These are phyloP conservation scores for Apophysomyces elegans DNA, from an alignment of 371 early-diverging fungal genomes.

Conservation along the genomic window DNA sequence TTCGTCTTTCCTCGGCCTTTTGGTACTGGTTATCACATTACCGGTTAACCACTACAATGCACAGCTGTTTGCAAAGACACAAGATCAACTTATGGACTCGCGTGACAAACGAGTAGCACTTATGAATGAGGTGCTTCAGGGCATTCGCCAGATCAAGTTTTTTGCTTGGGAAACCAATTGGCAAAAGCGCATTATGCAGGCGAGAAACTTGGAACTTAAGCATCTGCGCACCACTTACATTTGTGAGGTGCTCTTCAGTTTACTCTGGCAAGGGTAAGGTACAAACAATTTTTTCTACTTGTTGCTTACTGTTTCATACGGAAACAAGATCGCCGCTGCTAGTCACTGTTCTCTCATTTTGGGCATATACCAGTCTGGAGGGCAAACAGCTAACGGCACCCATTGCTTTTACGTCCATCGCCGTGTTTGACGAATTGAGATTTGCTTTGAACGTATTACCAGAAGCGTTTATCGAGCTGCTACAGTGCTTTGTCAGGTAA, in stretches of 20 bases:
- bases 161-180: conserved; percentile 60
- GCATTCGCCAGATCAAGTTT: conserved; percentile 67
- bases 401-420: conserved; percentile 61
- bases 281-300: background rate
- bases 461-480: conserved; percentile 39
- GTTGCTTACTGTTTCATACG: background rate
- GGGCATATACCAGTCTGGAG: conserved; percentile 54
- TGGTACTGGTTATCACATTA: conserved; percentile 48
- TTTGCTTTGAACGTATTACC: conserved; percentile 57
- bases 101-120: conserved; percentile 51
- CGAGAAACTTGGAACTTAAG: conserved; percentile 51
- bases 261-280: conserved; percentile 1
- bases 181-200: conserved; percentile 45
- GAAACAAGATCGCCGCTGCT: conserved; percentile 44
- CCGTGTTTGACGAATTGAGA: conserved; percentile 52
- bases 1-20: conserved; percentile 64
- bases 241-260: conserved; percentile 9
- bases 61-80: conserved; percentile 39
- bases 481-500: conserved; percentile 32
- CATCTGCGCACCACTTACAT: conserved; percentile 30
- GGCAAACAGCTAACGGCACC: conserved; percentile 54
- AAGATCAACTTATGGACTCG: conserved; percentile 48
- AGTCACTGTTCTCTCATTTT: conserved; percentile 54
- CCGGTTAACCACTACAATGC: conserved; percentile 52
- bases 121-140: conserved; percentile 56